These are phyloP conservation scores for Cenchrus fungigraminus DNA, from an alignment of 176 grass and related monocot species.

Conservation along the genomic window DNA sequence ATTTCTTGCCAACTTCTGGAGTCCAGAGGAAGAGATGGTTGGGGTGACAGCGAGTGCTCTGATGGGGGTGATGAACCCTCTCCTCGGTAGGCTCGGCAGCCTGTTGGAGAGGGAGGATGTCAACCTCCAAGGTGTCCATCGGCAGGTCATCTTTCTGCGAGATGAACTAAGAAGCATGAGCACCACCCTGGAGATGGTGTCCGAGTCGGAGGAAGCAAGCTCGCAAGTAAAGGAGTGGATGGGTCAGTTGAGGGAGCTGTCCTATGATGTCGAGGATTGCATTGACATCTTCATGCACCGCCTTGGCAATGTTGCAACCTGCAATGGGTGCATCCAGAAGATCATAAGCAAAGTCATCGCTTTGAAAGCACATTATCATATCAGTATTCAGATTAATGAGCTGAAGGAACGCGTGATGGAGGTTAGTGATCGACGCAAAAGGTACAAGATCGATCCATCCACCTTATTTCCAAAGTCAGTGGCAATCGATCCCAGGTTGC, in stretches of 20 bases:
- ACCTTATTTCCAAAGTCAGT: neutral
- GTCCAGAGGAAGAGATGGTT: neutral
- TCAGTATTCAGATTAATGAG: neutral
- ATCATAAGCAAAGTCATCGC: neutral
- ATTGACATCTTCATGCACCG: conserved; percentile 29
- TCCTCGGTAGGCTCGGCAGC: neutral
- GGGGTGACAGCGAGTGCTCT: conserved; percentile 31
- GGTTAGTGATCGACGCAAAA: conserved; percentile 23
- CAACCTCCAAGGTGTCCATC: neutral
- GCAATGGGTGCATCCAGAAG: conserved; percentile 13
- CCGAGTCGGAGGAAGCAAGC: neutral
- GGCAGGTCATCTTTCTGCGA: conserved; percentile 6
- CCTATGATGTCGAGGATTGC: conserved; percentile 47
- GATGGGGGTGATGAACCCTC: conserved; percentile 27
- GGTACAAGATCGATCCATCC: conserved; percentile 29
- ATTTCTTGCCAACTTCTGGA: neutral
- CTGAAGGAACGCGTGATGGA: conserved; percentile 18
- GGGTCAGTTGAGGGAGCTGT: conserved; percentile 37
- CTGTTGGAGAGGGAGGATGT: neutral
- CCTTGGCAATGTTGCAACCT: neutral
- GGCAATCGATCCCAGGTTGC: conserved; percentile 32
- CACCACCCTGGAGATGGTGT: conserved; percentile 10
- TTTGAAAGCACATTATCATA: neutral
- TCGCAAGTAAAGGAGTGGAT: conserved; percentile 17
- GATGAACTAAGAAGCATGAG: conserved; percentile 42